phyloP scores from a whole-genome alignment of 1,284 basidiomycete species.

The Termitomyces sp. region DNA sequence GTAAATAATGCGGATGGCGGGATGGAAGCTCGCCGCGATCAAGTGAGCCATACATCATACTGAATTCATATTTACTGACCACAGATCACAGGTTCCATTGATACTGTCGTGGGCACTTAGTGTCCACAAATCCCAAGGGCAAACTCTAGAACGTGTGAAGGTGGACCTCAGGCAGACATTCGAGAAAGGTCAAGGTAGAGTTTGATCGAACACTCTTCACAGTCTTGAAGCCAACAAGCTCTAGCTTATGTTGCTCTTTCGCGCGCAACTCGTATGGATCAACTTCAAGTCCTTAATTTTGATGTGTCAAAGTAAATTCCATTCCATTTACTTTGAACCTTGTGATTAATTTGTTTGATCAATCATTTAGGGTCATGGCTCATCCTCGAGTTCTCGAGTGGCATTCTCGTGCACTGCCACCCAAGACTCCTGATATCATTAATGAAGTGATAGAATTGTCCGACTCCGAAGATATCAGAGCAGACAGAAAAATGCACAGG shows the following conservation, averaged over 20 bases:
- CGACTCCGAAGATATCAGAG: conserved; percentile 15
- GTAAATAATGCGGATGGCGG: conserved; percentile 49
- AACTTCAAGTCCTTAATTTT: conserved; percentile 80
- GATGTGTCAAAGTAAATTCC: conserved; percentile 57
- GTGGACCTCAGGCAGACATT: conserved; percentile 65
- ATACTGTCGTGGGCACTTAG: conserved; percentile 81
- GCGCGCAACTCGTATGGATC: conserved; percentile 78
- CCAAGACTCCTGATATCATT: background rate
- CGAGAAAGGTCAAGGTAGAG: conserved; percentile 73
- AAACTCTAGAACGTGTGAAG: conserved; percentile 74
- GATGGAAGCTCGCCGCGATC: conserved; percentile 49
- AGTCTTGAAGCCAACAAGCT: background rate
- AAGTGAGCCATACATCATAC: conserved; percentile 32
- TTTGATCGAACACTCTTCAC: background rate
- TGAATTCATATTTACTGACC: background rate
- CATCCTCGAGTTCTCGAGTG: conserved; percentile 41
- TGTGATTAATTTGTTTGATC: background rate
- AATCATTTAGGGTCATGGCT: conserved; percentile 34
- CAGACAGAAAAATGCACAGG: background rate
- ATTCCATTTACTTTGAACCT: background rate
- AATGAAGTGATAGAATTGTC: conserved; percentile 10
- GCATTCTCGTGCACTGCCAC: conserved; percentile 18
- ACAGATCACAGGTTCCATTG: conserved; percentile 56
- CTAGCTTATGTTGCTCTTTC: conserved; percentile 92
- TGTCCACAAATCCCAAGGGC: conserved; percentile 85